These are phyloP conservation scores for Leucosporidium yakuticum DNA, from an alignment of 768 basidiomycete species.

Conservation along the genomic window DNA sequence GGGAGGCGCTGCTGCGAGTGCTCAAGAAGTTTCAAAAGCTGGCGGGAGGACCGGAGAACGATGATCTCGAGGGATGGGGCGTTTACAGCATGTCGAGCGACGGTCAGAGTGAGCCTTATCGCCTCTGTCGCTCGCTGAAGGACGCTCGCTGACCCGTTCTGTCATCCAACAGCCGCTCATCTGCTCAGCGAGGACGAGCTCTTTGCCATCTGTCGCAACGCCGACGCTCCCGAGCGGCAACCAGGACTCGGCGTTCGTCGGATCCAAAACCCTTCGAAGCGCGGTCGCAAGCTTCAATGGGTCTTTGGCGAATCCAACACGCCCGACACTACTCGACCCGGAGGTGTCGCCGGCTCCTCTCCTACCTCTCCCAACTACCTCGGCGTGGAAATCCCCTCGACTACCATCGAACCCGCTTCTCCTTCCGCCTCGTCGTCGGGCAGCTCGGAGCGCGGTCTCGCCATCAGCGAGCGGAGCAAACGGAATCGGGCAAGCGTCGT, in stretches of 20 bases:
- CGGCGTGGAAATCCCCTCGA: constrained; percentile 38
- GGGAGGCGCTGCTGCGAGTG: constrained; percentile 81
- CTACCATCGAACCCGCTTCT: constrained; percentile 35
- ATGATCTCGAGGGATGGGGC: constrained; percentile 36
- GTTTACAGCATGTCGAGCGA: constrained; percentile 25
- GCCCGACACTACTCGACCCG: constrained; percentile 14
- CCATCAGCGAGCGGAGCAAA: constrained; percentile 47
- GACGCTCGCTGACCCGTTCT: neutral
- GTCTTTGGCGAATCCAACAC: constrained; percentile 35
- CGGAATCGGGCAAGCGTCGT: constrained; percentile 90
- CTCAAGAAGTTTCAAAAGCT: constrained; percentile 80
- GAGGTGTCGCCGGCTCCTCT: constrained; percentile 28
- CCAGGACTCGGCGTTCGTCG: constrained; percentile 35
- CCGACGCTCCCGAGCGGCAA: constrained; percentile 29
- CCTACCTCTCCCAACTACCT: constrained; percentile 45
- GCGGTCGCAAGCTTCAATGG: constrained; percentile 32
- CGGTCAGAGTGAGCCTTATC: constrained; percentile 22
- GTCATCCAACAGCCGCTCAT: constrained; percentile 9
- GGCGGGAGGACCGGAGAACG: neutral
- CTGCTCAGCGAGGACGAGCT: constrained; percentile 35
- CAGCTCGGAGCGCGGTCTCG: constrained; percentile 12
- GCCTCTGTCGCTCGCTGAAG: neutral
- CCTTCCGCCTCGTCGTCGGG: constrained; percentile 8
- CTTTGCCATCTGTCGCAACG: constrained; percentile 33
- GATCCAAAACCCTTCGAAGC: constrained; percentile 11